Conservation (phyloP, 2,329 filamentous ascomycete species). For the Colletotrichum higginsianum region DNA sequence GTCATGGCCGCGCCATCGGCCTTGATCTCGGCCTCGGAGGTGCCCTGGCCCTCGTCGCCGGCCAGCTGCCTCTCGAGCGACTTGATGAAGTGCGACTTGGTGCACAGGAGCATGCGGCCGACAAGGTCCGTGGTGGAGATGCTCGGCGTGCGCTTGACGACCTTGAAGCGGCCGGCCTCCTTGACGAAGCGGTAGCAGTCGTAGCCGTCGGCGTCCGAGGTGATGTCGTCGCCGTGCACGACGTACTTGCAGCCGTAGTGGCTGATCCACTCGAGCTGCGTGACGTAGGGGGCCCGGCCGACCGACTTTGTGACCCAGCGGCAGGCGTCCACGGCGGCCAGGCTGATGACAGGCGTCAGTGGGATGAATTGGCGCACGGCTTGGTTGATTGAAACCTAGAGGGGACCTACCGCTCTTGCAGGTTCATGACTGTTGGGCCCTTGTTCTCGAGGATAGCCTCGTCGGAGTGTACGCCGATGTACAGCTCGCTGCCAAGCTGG, state of each 20-base stretch:
- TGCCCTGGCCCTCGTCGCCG: constrained; percentile 81
- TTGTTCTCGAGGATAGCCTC: constrained; percentile 97
- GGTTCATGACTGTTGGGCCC: constrained; percentile 96
- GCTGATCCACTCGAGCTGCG: constrained; percentile 91
- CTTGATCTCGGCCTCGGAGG: constrained; percentile 73
- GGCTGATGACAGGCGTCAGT: constrained; percentile 60
- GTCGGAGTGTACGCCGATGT: constrained; percentile 95
- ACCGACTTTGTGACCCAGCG: constrained; percentile 92
- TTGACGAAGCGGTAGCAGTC: constrained; percentile 99
- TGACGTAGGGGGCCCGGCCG: constrained; percentile 93
- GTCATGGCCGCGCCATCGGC: constrained; percentile 77
- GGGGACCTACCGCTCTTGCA: constrained; percentile 80
- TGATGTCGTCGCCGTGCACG: constrained; percentile 97
- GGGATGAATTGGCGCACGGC: constrained; percentile 27
- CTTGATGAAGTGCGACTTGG: constrained; percentile 92
- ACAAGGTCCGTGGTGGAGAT: constrained; percentile 99
- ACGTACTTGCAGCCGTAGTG: constrained; percentile 97
- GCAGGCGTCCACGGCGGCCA: constrained; percentile 93
- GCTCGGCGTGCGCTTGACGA: constrained; percentile 95
- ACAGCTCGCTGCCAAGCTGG: constrained; percentile 88
- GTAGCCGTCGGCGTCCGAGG: constrained; percentile 91
- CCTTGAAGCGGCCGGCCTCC: constrained; percentile 91
- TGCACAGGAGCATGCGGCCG: constrained; percentile 96
- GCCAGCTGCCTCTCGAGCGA: constrained; percentile 78
- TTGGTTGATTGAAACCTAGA: background rate